A percentile compares a stretch with the other conserved stretches of the same genome.
Evolutionary conservation across 768 basidiomycete genomes (phyloP).

Genomic region (Boletus patriciae): DNA sequence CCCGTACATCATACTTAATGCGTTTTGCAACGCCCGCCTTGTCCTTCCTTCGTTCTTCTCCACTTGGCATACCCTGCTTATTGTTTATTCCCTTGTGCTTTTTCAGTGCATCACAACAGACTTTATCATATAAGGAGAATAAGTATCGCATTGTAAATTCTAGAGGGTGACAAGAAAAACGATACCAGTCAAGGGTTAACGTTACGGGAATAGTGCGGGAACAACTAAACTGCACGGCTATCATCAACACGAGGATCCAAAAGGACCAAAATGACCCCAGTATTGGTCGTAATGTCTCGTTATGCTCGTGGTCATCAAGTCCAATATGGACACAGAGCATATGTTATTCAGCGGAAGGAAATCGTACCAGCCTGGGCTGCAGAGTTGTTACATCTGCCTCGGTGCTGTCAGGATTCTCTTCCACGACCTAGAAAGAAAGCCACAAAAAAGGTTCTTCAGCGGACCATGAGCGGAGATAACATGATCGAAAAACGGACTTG

Average conservation of each 20-base stretch:
- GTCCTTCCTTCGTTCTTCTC: slow-evolving; percentile 9
- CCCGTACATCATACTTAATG: slow-evolving; percentile 8
- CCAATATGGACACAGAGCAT: slow-evolving; percentile 9
- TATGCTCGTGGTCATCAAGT: neutral
- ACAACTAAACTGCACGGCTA: neutral
- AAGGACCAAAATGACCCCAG: too few relatives aligned
- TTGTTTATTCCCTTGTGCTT: slow-evolving; percentile 18
- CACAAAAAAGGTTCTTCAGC: slow-evolving; percentile 17
- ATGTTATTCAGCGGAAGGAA: slow-evolving; percentile 40
- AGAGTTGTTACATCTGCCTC: neutral
- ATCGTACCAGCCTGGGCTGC: slow-evolving; percentile 30
- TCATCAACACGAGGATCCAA: neutral
- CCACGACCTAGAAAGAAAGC: slow-evolving; percentile 12
- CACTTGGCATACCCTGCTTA: slow-evolving; percentile 23
- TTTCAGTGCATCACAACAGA: slow-evolving; percentile 8
- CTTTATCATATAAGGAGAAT: slow-evolving; percentile 15
- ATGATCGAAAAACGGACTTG: slow-evolving; percentile 23
- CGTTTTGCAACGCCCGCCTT: neutral
- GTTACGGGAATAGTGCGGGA: neutral
- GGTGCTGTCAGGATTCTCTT: neutral
- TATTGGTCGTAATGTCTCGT: neutral
- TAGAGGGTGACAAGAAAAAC: neutral
- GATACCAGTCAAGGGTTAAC: neutral
- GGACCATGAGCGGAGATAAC: neutral
- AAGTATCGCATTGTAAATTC: slow-evolving; percentile 15